Base-by-base conservation (phyloP, 140 eudicot genomes). In the Oenanthe javanica region DNA sequence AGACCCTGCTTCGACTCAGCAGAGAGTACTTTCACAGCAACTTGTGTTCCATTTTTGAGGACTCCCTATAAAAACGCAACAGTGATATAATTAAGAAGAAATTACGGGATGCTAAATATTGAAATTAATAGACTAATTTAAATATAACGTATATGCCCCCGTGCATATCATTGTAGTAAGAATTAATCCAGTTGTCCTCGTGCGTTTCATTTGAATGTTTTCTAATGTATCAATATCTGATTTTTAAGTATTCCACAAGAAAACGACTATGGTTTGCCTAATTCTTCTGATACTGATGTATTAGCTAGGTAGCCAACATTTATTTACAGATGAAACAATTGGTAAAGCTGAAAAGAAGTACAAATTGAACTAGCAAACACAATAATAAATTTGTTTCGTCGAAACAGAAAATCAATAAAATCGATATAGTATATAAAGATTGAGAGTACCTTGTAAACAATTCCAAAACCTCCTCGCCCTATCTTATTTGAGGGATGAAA, bases 381-480 rank as follows among this genome's bases (percentile, higher is more conserved):
- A 16, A 10, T 27, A 52, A 36, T 61, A 51, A 27, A 8, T 54
- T 23, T 31, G 4, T 9, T 54, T 64, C 1, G 50, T 27, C 13
- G n/a, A n/a, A 4, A 54, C 54, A 31, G 23, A 9, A 23, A 57
- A 40, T 52, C 61, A 27, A 45, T 21, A 52, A 7, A 6, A 16
- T 31, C 8, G 31, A 23, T 61, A 25, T 5, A 12, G 54, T 38
- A 14, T 19, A 1, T 8, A 42, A 13, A 40, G 31, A 77, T 42
- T 50, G 38, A 42, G 87, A 61, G 36, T 86, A 91, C 99, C 99
- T 95, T 92, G 91, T 88, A 95, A 80, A 95, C 99, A 19, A 88
- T 83, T 57, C 99, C 99, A 82, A 95, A 95, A 77, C 99, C 99
- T 78, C 99, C 99, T 80, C 93, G 86, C 25, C 99, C 99, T 59